A percentile compares a stretch with the other conserved stretches of the same genome.
Evolutionary conservation across 1,284 basidiomycete species (phyloP).

Genomic region (Sporisorium sorghi): DNA sequence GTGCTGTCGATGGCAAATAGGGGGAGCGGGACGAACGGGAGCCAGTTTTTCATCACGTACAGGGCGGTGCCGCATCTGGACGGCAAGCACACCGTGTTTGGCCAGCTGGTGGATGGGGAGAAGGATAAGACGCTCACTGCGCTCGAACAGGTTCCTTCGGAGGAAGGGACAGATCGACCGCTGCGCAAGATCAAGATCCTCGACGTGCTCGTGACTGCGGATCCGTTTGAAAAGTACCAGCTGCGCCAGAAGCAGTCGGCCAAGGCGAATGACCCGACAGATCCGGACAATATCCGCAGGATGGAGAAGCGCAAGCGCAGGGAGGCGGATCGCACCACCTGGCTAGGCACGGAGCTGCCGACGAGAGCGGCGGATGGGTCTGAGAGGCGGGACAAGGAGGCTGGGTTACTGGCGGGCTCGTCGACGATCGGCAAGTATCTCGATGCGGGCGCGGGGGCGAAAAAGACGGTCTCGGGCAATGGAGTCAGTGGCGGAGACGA

Average conservation of each 20-base stretch:
- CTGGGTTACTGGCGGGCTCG: conserved; percentile 2
- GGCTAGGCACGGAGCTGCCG: conserved; percentile 52
- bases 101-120: conserved; percentile 89
- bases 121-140: conserved; percentile 79
- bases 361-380: neutral
- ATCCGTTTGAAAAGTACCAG: conserved; percentile 63
- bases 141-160: conserved; percentile 82
- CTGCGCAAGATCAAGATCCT: conserved; percentile 79
- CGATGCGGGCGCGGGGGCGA: neutral
- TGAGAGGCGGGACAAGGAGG: neutral
- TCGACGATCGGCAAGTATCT: conserved; percentile 43
- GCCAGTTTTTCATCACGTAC: conserved; percentile 65
- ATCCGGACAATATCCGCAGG: conserved; percentile 42
- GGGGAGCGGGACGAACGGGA: conserved; percentile 63
- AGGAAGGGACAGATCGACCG: conserved; percentile 87
- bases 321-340: conserved; percentile 64
- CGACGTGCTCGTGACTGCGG: conserved; percentile 53
- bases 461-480: neutral
- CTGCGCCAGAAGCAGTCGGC: conserved; percentile 27
- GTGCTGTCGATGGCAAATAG: conserved; percentile 67
- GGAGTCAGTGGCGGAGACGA: neutral
- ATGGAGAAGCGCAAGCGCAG: conserved; percentile 60
- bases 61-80: conserved; percentile 76
- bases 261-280: conserved; percentile 47
- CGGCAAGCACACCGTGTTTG: conserved; percentile 94